Percentiles rank a stretch among this genome's conserved stretches.
These are phyloP conservation scores for Gastrolobium bilobum DNA, from an alignment of 306 rosid genomes.

Conservation along the genomic window DNA sequence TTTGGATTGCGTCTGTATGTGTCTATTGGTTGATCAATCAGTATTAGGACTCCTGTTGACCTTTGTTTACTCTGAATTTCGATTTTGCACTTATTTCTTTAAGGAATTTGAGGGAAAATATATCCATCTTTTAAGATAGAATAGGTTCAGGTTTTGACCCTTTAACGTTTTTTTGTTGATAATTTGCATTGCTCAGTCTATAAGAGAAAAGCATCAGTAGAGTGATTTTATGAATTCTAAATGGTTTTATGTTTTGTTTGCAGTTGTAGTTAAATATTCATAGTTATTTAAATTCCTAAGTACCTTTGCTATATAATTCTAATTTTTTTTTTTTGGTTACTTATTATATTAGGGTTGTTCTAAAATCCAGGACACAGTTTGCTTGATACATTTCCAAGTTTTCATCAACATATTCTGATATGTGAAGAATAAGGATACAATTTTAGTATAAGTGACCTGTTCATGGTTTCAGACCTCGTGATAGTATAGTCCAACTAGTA, in stretches of 20 bases:
- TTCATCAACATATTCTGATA: slow-evolving; percentile 16
- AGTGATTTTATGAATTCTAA: slow-evolving; percentile 23
- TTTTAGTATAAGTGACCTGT: slow-evolving; percentile 28
- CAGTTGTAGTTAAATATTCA: not conserved
- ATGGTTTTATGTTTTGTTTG: slow-evolving; percentile 33
- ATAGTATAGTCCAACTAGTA: slow-evolving; percentile 6
- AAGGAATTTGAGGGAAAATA: not conserved
- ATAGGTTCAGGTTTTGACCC: slow-evolving; percentile 2
- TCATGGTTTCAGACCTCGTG: slow-evolving; percentile 14
- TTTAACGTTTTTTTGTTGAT: not conserved
- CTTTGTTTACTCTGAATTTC: slow-evolving; percentile 1
- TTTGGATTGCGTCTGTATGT: not conserved
- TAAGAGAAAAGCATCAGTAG: not conserved
- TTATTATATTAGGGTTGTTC: slow-evolving; percentile 16
- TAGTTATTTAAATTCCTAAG: not conserved
- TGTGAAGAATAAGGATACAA: slow-evolving; percentile 29
- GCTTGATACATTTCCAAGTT: slow-evolving; percentile 33
- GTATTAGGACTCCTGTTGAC: slow-evolving; percentile 16
- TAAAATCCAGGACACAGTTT: slow-evolving; percentile 25
- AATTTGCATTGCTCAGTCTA: slow-evolving; percentile 2
- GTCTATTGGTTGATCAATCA: slow-evolving; percentile 31
- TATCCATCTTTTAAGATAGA: not conserved
- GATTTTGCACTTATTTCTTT: slow-evolving; percentile 19
- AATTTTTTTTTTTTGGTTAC: not conserved
- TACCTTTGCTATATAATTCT: slow-evolving; percentile 11